Evolutionary conservation across 768 basidiomycete species (phyloP).

Genomic region (Collybia sordida): DNA sequence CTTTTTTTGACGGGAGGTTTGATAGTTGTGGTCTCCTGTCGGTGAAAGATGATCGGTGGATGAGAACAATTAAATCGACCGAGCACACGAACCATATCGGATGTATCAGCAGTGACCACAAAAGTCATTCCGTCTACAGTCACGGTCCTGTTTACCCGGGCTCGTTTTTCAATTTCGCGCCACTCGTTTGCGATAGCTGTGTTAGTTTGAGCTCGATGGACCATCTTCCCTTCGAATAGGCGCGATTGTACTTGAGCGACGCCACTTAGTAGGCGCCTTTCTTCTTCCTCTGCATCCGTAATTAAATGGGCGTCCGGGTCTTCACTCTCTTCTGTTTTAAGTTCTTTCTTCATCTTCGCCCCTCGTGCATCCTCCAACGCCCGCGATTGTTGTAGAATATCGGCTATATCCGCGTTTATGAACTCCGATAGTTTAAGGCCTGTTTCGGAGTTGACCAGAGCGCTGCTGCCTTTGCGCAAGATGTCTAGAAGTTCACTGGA

Average conservation of each 20-base stretch:
- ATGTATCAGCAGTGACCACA: constrained; percentile 18
- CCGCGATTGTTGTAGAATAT: constrained; percentile 47
- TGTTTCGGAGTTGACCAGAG: constrained; percentile 37
- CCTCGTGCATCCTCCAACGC: constrained; percentile 40
- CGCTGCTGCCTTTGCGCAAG: constrained; percentile 57
- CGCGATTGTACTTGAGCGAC: constrained; percentile 59
- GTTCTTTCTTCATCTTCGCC: constrained; percentile 44
- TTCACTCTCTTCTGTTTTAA: constrained; percentile 14
- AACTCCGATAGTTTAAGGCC: constrained; percentile 43
- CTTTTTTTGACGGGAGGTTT: constrained; percentile 22
- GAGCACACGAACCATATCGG: constrained; percentile 10
- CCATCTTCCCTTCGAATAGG: constrained; percentile 54
- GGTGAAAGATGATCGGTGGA: constrained; percentile 5
- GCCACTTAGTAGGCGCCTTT: constrained; percentile 47
- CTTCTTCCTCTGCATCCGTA: constrained; percentile 52
- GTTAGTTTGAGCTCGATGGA: constrained; percentile 33
- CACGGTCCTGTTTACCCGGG: constrained; percentile 37
- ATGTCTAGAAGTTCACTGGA: constrained; percentile 53
- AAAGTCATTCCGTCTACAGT: constrained; percentile 28
- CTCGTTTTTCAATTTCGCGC: constrained; percentile 45
- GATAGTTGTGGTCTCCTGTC: not conserved
- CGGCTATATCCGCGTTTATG: constrained; percentile 38
- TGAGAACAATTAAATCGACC: not conserved
- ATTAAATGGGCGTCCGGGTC: constrained; percentile 23
- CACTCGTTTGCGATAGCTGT: constrained; percentile 45